Conservation (phyloP, 1,284 basidiomycete species). For the Tilletiaria anomala region DNA sequence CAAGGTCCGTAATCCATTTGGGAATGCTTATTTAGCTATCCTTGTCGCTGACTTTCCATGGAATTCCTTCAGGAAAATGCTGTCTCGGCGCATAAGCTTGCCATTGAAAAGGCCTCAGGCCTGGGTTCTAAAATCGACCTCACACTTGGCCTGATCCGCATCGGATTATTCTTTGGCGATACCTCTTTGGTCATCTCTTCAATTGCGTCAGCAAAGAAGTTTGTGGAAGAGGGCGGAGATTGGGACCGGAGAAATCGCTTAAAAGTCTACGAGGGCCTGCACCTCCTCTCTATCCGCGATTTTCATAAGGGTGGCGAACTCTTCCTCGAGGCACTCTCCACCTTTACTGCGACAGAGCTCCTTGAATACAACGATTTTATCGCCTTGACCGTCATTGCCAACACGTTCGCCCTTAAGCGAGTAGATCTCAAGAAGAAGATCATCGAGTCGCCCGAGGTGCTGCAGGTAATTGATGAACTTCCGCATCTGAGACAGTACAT, state of each 20-base stretch:
- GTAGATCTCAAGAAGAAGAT: slow-evolving; percentile 77
- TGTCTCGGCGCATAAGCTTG: slow-evolving; percentile 64
- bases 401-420: slow-evolving; percentile 61
- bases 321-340: slow-evolving; percentile 75
- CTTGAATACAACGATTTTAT: slow-evolving; percentile 85
- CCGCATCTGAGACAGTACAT: slow-evolving; percentile 45
- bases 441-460: slow-evolving; percentile 2
- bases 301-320: slow-evolving; percentile 50
- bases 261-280: slow-evolving; percentile 84
- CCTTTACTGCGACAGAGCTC: slow-evolving; percentile 84
- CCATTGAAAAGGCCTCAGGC: slow-evolving; percentile 81
- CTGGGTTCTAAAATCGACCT: slow-evolving; percentile 87
- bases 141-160: slow-evolving; percentile 68
- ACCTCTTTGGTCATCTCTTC: slow-evolving; percentile 58
- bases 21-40: neutral
- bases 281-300: slow-evolving; percentile 66
- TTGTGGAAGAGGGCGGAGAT: slow-evolving; percentile 90
- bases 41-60: neutral
- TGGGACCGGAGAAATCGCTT: slow-evolving; percentile 93
- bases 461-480: slow-evolving; percentile 36
- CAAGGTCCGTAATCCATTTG: slow-evolving; percentile 55
- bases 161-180: slow-evolving; percentile 83
- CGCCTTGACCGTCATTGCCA: slow-evolving; percentile 65
- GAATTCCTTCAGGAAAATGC: slow-evolving; percentile 9
- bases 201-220: slow-evolving; percentile 67